Conservation (phyloP, 768 basidiomycete species). For the Tylopilus balloui region DNA sequence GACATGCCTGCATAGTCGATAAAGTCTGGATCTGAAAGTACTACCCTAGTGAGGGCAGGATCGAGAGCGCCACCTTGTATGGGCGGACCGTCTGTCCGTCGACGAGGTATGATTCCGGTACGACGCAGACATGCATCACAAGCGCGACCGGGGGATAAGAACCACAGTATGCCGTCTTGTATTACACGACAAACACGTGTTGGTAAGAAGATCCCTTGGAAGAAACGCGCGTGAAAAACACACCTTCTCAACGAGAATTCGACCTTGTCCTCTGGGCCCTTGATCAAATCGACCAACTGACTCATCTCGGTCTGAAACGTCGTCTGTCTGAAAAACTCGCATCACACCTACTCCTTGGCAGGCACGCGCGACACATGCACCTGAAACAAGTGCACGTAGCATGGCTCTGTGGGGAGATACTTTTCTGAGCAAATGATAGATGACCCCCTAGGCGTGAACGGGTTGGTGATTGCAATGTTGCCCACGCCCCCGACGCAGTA, state of each 20-base stretch:
- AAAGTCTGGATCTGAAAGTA: conserved; percentile 98
- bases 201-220: conserved; percentile 36
- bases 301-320: conserved; percentile 94
- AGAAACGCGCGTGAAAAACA: not conserved
- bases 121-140: conserved; percentile 74
- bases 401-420: conserved; percentile 74
- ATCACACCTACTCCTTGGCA: too few relatives aligned
- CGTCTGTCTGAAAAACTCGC: conserved; percentile 32
- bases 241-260: conserved; percentile 84
- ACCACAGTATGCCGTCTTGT: conserved; percentile 97
- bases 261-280: conserved; percentile 85
- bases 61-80: conserved; percentile 70
- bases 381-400: conserved; percentile 88
- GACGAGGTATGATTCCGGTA: conserved; percentile 48
- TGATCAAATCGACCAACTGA: conserved; percentile 93
- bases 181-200: conserved; percentile 88
- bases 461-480: conserved; percentile 90
- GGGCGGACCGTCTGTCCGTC: conserved; percentile 44
- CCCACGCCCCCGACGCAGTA: conserved; percentile 60
- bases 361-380: conserved; percentile 61
- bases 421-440: conserved; percentile 87
- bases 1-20: conserved; percentile 89
- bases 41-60: conserved; percentile 89
- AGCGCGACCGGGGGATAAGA: conserved; percentile 98
- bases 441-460: conserved; percentile 92